phyloP scores from a whole-genome alignment of 768 basidiomycete genomes.

The Rhodotorula kratochvilovae region DNA sequence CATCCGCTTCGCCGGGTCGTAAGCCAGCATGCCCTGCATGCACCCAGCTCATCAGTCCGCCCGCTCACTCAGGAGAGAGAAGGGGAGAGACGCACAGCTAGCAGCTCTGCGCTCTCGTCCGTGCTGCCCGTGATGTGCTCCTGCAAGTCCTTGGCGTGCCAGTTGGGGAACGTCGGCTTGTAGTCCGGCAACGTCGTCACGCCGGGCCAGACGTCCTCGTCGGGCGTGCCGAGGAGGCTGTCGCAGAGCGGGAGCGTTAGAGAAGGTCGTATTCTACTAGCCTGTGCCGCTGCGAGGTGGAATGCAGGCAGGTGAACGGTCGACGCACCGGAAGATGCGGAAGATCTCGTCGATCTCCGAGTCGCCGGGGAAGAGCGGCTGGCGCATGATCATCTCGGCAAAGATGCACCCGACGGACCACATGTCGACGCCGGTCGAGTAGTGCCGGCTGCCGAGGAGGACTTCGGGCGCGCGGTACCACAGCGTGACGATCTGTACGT shows the following conservation, averaged over 20 bases:
- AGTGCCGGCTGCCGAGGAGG: slow-evolving; percentile 88
- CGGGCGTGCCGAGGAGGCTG: slow-evolving; percentile 91
- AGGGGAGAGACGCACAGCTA: slow-evolving; percentile 17
- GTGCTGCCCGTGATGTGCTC: slow-evolving; percentile 32
- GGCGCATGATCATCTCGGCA: slow-evolving; percentile 93
- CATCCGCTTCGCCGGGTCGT: slow-evolving; percentile 39
- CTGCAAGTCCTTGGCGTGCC: slow-evolving; percentile 69
- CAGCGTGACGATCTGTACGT: slow-evolving; percentile 82
- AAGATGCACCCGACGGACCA: slow-evolving; percentile 99
- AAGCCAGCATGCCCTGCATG: slow-evolving; percentile 39
- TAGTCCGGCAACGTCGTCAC: slow-evolving; percentile 84
- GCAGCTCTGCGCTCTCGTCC: slow-evolving; percentile 34
- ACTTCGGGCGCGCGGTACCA: slow-evolving; percentile 99
- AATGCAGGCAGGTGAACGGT: background rate
- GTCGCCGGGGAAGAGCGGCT: slow-evolving; percentile 92
- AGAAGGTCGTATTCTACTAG: too few relatives aligned
- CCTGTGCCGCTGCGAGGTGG: slow-evolving; percentile 15
- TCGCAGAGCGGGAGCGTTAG: too few relatives aligned
- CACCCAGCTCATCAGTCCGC: background rate
- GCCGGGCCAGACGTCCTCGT: slow-evolving; percentile 86
- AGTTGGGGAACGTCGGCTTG: slow-evolving; percentile 94
- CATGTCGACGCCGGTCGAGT: slow-evolving; percentile 97
- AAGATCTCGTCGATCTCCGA: slow-evolving; percentile 99
- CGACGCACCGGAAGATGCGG: slow-evolving; percentile 86
- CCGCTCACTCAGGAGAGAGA: background rate